Conservation (phyloP, 306 rosid species). For the Cicer judaicum region DNA sequence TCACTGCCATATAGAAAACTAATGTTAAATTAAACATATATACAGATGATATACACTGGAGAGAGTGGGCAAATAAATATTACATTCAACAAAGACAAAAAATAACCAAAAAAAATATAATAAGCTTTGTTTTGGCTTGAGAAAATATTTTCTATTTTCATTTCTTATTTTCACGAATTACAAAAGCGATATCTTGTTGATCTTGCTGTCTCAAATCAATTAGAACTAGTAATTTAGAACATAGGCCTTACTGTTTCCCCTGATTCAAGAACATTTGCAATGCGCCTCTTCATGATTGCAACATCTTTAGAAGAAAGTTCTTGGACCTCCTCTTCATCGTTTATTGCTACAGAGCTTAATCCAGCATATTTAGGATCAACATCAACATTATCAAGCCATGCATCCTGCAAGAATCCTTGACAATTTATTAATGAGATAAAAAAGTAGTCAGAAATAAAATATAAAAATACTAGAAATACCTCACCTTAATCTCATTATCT, state of each 20-base stretch:
- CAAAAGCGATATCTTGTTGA: not conserved
- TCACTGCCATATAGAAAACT: conserved; percentile 10
- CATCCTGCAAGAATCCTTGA: conserved; percentile 66
- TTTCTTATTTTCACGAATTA: not conserved
- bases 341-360: conserved; percentile 46
- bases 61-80: not conserved
- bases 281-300: conserved; percentile 82
- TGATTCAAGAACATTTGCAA: conserved; percentile 76
- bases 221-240: conserved; percentile 21
- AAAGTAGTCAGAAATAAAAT: not conserved
- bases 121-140: not conserved
- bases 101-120: conserved; percentile 8
- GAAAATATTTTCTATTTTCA: not conserved
- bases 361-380: conserved; percentile 71
- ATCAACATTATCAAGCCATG: conserved; percentile 89
- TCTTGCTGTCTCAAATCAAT: not conserved
- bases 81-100: conserved; percentile 27
- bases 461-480: conserved; percentile 16
- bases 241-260: conserved; percentile 70
- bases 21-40: not conserved
- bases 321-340: conserved; percentile 53
- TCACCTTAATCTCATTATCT: conserved; percentile 63
- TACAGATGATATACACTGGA: not conserved
- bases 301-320: conserved; percentile 75
- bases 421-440: conserved; percentile 27